phyloP scores from a whole-genome alignment of 495 filamentous ascomycete species.

The Bombardia bombarda region DNA sequence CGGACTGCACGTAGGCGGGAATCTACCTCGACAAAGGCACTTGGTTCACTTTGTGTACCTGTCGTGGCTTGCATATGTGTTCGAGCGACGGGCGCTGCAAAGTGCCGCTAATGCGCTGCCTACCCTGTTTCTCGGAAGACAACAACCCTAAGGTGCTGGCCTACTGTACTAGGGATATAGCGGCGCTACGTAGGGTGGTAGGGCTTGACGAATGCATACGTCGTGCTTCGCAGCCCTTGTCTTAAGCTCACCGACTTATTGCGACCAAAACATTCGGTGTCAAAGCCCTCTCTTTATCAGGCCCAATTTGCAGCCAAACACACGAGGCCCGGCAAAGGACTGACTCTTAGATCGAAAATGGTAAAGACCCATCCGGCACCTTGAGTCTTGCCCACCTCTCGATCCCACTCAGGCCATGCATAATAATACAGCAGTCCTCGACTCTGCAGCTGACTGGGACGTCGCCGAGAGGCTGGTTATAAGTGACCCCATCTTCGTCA shows the following conservation, averaged over 20 bases:
- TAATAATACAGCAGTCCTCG: too few species aligned
- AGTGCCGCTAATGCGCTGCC: constrained; percentile 18
- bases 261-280: constrained; percentile 16
- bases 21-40: too few species aligned
- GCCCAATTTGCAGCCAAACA: too few species aligned
- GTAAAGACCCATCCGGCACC: too few species aligned
- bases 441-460: background rate
- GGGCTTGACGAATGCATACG: constrained; percentile 11
- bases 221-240: constrained; percentile 11
- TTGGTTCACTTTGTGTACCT: too few species aligned
- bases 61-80: constrained; percentile 20
- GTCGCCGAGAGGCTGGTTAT: background rate
- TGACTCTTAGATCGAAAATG: too few species aligned
- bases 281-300: constrained; percentile 9
- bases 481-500: background rate
- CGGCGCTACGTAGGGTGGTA: background rate
- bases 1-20: constrained; percentile 2
- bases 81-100: constrained; percentile 12
- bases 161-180: too few species aligned
- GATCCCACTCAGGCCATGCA: too few species aligned
- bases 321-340: too few species aligned
- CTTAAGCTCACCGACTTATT: constrained; percentile 30
- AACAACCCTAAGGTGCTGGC: background rate
- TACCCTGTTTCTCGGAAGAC: constrained; percentile 15
- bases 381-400: too few species aligned